Conservation (phyloP, 371 early-diverging fungal species). For the Mortierella sp. region DNA sequence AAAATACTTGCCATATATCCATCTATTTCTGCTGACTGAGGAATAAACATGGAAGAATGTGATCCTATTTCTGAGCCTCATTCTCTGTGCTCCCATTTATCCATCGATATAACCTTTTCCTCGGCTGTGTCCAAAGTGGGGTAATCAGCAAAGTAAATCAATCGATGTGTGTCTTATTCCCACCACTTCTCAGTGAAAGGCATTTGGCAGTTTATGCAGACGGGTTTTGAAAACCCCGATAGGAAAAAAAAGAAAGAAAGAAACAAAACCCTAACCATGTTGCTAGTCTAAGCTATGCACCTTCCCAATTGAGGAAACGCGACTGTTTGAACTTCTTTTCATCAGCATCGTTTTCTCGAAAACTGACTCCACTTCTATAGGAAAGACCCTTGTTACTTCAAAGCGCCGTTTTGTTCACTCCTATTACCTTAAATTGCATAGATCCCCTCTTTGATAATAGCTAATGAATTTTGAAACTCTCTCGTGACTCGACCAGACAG, state of each 20-base stretch:
- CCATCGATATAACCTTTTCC: too few species aligned
- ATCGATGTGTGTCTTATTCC: neutral
- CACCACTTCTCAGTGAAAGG: neutral
- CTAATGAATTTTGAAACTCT: too few species aligned
- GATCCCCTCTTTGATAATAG: too few species aligned
- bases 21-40: too few species aligned
- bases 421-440: too few species aligned
- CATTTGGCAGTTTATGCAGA: neutral
- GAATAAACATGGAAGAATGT: neutral
- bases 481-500: neutral
- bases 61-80: neutral
- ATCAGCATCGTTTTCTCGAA: neutral
- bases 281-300: neutral
- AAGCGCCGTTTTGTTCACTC: neutral
- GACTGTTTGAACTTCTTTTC: neutral
- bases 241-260: neutral
- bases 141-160: neutral
- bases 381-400: neutral
- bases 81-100: too few species aligned
- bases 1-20: too few species aligned
- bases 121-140: slow-evolving; percentile 5
- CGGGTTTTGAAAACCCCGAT: neutral
- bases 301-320: neutral
- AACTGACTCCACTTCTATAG: neutral
- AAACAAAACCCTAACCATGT: slow-evolving; percentile 3